Evolutionary conservation across 345 rosid genomes (phyloP), one percentile per base, ranked within the genome.

Genomic region (Kandelia obovata): DNA sequence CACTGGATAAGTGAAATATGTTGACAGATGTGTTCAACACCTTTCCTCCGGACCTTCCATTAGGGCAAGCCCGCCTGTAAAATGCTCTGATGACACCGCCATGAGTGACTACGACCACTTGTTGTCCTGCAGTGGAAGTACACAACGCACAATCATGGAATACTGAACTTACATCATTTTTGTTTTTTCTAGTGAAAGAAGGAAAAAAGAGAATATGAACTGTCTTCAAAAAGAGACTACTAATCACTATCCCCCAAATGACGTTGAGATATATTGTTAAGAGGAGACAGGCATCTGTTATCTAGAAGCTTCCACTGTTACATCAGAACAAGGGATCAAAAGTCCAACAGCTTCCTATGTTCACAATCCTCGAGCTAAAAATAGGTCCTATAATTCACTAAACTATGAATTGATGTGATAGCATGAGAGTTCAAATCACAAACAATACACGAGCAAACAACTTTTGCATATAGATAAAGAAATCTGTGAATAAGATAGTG

Each of bases 31-130:
- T 80, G 53, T 89, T 94, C 34, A 83, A 75, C 15, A 94, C 71
- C 70, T 83, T 91, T 59, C 86, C 86, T 23, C 34, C 64, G 6
- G 73, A 72, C 49, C 62, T 60, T 62, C 71, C 76, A 30, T 73
- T 83, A 60, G 96, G 92, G 84, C 88, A 75, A 77, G 92, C 92
- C 49, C 85, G 78, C 81, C 77, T 75, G 65, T 82, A 66, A 6
- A 94, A 85, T 25, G 90, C 73, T 82, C 96, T 75, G 67, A 89
- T 85, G 5, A 82, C 86, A 69, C 96, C 96, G 30, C 96, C 96
- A 73, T 89, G 96, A 73, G 88, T 81, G 55, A 91, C 92, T 27
- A 89, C 89, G 9, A 82, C 84, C 1, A 84, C 83, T 66, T 84
- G 82, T 64, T 91, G 83, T 72, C 97, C 92, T 93, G 85, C 64